Percentiles rank a stretch among this genome's conserved stretches.
phyloP scores from a whole-genome alignment of 2,329 filamentous ascomycete species.

The Thyridium curvatum region DNA sequence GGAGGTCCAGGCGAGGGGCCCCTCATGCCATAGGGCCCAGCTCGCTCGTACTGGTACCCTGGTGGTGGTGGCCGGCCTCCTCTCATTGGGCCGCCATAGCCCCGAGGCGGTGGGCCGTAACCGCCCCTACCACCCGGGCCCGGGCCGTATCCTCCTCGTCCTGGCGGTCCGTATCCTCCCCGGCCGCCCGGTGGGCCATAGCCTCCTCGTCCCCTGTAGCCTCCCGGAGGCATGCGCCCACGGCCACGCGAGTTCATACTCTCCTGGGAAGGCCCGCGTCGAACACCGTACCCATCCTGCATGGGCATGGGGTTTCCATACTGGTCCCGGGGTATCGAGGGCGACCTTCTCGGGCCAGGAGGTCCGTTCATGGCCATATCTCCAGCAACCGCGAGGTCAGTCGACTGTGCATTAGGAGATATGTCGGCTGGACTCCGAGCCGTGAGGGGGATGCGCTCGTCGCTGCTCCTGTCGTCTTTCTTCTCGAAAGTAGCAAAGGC shows the following conservation, averaged over 20 bases:
- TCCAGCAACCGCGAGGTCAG: conserved; percentile 27
- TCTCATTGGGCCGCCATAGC: conserved; percentile 26
- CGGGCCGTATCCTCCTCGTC: conserved; percentile 30
- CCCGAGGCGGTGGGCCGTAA: conserved; percentile 36
- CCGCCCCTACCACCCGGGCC: conserved; percentile 35
- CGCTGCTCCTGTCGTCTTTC: conserved; percentile 54
- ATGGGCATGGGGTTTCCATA: conserved; percentile 53
- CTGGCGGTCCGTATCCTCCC: conserved; percentile 22
- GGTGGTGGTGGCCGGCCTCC: conserved; percentile 35
- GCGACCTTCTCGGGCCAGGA: conserved; percentile 26
- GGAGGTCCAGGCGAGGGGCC: conserved; percentile 29
- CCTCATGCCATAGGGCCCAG: conserved; percentile 20
- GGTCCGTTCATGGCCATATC: conserved; percentile 24
- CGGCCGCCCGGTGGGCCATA: conserved; percentile 31
- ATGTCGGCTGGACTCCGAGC: conserved; percentile 54
- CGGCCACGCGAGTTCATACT: conserved; percentile 45
- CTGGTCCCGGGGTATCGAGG: conserved; percentile 44
- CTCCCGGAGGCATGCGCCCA: conserved; percentile 33
- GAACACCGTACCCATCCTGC: conserved; percentile 37
- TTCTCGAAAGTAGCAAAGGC: conserved; percentile 62
- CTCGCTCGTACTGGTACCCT: conserved; percentile 32
- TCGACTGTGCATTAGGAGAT: conserved; percentile 38
- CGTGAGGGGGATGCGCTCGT: conserved; percentile 68
- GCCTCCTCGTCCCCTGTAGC: conserved; percentile 46
- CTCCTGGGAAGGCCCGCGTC: conserved; percentile 38